These are phyloP conservation scores for Pyricularia sp. DNA, from an alignment of 2,329 filamentous ascomycete species.

Conservation along the genomic window DNA sequence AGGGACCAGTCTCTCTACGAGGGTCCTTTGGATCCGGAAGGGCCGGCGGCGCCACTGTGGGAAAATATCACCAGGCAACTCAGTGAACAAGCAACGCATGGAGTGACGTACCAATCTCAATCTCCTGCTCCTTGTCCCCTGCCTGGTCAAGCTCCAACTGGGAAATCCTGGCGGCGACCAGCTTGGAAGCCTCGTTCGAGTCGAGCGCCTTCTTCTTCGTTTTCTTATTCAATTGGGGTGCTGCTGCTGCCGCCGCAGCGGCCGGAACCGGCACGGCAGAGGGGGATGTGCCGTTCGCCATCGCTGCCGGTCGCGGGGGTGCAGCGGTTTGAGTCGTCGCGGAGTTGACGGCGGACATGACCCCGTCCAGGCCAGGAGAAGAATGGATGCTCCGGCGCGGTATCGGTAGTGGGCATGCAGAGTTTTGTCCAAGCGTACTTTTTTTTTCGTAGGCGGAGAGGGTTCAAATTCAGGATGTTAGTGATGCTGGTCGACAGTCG, in stretches of 20 bases:
- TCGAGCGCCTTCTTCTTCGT: slow-evolving; percentile 79
- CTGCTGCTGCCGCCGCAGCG: slow-evolving; percentile 26
- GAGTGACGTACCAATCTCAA: slow-evolving; percentile 64
- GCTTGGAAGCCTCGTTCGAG: slow-evolving; percentile 78
- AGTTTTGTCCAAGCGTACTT: background rate
- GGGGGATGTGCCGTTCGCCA: slow-evolving; percentile 18
- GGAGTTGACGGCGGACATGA: slow-evolving; percentile 24
- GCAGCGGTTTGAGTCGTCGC: slow-evolving; percentile 17
- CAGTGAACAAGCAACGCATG: background rate
- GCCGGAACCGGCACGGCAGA: slow-evolving; percentile 23
- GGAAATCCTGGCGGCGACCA: slow-evolving; percentile 85
- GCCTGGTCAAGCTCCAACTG: slow-evolving; percentile 89
- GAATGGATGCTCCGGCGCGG: background rate
- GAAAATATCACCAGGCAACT: background rate
- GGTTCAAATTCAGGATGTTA: background rate
- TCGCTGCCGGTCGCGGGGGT: slow-evolving; percentile 14
- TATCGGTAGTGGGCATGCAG: background rate
- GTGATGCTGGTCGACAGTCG: background rate
- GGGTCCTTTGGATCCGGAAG: background rate
- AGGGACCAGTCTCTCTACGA: background rate
- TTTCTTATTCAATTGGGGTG: slow-evolving; percentile 43
- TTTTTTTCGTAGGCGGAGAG: background rate
- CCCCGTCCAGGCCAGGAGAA: background rate
- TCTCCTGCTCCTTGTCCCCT: slow-evolving; percentile 87
- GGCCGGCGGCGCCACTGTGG: background rate